Evolutionary conservation across 345 rosid species (phyloP).

Genomic region (Euphorbia peplus): DNA sequence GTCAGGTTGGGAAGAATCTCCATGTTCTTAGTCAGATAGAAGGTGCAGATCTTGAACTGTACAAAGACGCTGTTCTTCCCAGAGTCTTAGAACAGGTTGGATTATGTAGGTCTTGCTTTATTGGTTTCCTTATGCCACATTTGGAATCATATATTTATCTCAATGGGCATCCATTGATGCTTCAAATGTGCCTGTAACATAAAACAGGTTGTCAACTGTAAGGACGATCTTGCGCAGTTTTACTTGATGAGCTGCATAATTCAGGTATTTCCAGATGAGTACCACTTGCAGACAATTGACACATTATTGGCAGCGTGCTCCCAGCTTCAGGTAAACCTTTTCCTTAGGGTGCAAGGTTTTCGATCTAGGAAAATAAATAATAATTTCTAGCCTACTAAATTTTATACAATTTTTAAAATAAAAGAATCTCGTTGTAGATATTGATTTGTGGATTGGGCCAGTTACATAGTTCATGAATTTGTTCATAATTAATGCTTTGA

Average conservation of each 20-base stretch:
- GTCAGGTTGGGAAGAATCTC: constrained; percentile 96
- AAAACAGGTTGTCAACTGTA: constrained; percentile 84
- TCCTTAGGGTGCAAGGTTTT: neutral
- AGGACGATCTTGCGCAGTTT: constrained; percentile 92
- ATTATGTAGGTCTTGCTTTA: constrained; percentile 7
- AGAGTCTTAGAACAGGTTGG: constrained; percentile 91
- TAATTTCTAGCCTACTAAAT: neutral
- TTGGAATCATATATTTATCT: neutral
- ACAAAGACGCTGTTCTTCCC: constrained; percentile 92
- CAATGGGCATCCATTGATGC: neutral
- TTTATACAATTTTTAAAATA: constrained; percentile 1
- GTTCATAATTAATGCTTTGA: neutral
- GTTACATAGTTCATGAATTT: neutral
- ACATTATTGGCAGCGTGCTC: constrained; percentile 84
- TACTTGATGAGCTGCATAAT: constrained; percentile 95
- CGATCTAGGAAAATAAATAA: neutral
- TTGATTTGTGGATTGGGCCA: neutral
- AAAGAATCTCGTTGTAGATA: neutral
- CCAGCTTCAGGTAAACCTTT: constrained; percentile 77
- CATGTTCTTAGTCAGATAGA: constrained; percentile 97
- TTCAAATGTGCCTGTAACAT: neutral
- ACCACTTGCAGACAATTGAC: constrained; percentile 97
- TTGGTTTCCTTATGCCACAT: neutral
- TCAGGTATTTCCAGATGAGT: constrained; percentile 97
- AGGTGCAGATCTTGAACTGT: constrained; percentile 87